Evolutionary conservation across 2,329 filamentous ascomycete genomes (phyloP).

Genomic region (Fusarium torulosum): DNA sequence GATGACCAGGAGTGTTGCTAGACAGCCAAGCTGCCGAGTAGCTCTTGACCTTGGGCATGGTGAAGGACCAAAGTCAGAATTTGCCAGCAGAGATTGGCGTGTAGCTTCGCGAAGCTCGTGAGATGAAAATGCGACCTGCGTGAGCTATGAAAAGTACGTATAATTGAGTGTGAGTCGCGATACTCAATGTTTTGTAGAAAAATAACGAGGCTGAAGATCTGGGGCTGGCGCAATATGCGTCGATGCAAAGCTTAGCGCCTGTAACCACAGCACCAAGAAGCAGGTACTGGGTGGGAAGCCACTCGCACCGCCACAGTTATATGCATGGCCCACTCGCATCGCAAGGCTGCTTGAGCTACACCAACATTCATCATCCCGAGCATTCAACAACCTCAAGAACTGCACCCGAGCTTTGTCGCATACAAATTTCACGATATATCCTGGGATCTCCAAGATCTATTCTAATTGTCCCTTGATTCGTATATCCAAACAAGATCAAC

Average conservation of each 20-base stretch:
- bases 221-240: slow-evolving; percentile 33
- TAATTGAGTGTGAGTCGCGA: slow-evolving; percentile 1
- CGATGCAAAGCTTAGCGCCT: slow-evolving; percentile 22
- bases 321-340: slow-evolving; percentile 18
- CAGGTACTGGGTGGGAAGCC: slow-evolving; percentile 22
- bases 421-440: not conserved
- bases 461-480: not conserved
- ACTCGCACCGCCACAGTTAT: slow-evolving; percentile 28
- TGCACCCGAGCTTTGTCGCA: slow-evolving; percentile 3
- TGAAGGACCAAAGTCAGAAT: slow-evolving; percentile 19
- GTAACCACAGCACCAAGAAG: slow-evolving; percentile 27
- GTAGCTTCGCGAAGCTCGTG: slow-evolving; percentile 35
- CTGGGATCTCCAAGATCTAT: too few species aligned
- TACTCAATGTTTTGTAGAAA: slow-evolving; percentile 31
- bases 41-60: slow-evolving; percentile 87
- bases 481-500: not conserved
- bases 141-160: slow-evolving; percentile 1
- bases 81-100: slow-evolving; percentile 1
- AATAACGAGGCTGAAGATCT: slow-evolving; percentile 42
- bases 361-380: slow-evolving; percentile 27
- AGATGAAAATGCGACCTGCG: not conserved
- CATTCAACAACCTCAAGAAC: slow-evolving; percentile 8
- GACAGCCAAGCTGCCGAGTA: slow-evolving; percentile 91
- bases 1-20: slow-evolving; percentile 79
- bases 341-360: slow-evolving; percentile 32